Evolutionary conservation across 768 basidiomycete species (phyloP).

Genomic region (Phallus indusiatus): DNA sequence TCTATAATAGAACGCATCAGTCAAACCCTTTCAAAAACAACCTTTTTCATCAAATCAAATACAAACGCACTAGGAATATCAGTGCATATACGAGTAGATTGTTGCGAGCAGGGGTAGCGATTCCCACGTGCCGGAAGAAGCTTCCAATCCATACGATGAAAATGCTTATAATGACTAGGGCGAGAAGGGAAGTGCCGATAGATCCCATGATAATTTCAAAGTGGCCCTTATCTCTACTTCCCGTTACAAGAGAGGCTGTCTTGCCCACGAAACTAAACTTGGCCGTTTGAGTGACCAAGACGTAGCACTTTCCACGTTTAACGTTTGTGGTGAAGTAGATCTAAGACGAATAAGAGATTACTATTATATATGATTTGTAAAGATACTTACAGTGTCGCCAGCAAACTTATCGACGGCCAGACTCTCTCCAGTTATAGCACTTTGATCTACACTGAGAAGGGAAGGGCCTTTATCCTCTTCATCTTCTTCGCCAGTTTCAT

Average conservation of each 20-base stretch:
- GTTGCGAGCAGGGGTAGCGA: conserved; percentile 33
- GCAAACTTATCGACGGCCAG: conserved; percentile 38
- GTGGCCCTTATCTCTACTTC: conserved; percentile 31
- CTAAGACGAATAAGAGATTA: neutral
- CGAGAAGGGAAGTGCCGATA: conserved; percentile 35
- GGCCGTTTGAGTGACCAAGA: conserved; percentile 27
- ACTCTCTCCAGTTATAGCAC: conserved; percentile 38
- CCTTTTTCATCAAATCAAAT: too few relatives aligned
- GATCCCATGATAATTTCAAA: conserved; percentile 35
- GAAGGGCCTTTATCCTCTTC: conserved; percentile 30
- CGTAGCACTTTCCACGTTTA: conserved; percentile 31
- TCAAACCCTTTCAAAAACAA: too few relatives aligned
- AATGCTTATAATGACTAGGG: conserved; percentile 33
- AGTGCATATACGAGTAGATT: conserved; percentile 35
- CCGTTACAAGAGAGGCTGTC: conserved; percentile 34
- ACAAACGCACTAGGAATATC: conserved; percentile 25
- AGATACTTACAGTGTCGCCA: conserved; percentile 26
- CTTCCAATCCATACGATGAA: conserved; percentile 37
- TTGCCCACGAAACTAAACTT: conserved; percentile 35
- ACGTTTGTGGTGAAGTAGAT: conserved; percentile 15
- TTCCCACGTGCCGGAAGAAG: conserved; percentile 29
- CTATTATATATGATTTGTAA: neutral
- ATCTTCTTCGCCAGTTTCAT: conserved; percentile 22
- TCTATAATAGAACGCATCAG: conserved; percentile 13
- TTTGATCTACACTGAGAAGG: conserved; percentile 34